A percentile compares a stretch with the other conserved stretches of the same genome.
Conservation (phyloP, 2,329 filamentous ascomycete species). For the Hysterium pulicare region DNA sequence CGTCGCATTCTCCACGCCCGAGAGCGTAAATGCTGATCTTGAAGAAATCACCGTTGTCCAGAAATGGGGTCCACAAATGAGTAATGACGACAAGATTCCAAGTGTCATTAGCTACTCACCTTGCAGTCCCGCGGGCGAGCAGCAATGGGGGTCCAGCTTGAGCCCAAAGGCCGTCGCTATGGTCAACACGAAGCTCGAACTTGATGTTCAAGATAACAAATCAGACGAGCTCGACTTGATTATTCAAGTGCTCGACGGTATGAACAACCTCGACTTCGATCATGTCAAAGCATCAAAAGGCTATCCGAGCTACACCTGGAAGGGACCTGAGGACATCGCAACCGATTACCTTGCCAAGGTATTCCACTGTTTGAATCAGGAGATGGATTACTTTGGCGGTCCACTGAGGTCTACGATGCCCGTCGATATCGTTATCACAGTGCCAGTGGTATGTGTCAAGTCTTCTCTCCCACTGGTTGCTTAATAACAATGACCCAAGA, state of each 20-base stretch:
- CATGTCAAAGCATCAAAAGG: constrained; percentile 12
- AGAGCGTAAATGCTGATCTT: constrained; percentile 9
- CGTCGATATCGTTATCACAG: constrained; percentile 27
- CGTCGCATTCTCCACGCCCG: constrained; percentile 12
- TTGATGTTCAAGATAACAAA: constrained; percentile 17
- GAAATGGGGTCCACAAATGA: constrained; percentile 22
- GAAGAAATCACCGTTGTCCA: constrained; percentile 20
- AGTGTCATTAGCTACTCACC: constrained; percentile 28
- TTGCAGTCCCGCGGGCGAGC: constrained; percentile 6
- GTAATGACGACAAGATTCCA: constrained; percentile 23
- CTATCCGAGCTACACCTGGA: constrained; percentile 18
- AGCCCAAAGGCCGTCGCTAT: constrained; percentile 21
- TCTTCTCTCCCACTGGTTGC: background rate
- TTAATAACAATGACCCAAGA: constrained; percentile 10
- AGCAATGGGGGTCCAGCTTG: constrained; percentile 22
- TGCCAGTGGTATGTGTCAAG: constrained; percentile 14
- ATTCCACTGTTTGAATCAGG: constrained; percentile 12
- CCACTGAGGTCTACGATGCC: constrained; percentile 9
- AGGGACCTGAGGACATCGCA: constrained; percentile 24
- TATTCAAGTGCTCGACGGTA: constrained; percentile 24
- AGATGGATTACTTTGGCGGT: constrained; percentile 10
- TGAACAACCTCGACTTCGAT: constrained; percentile 23
- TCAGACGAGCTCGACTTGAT: constrained; percentile 25
- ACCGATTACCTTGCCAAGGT: constrained; percentile 25
- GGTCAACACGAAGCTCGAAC: constrained; percentile 30